Evolutionary conservation across 305 asterid species (phyloP).

Genomic region (Fraxinus latifolia): DNA sequence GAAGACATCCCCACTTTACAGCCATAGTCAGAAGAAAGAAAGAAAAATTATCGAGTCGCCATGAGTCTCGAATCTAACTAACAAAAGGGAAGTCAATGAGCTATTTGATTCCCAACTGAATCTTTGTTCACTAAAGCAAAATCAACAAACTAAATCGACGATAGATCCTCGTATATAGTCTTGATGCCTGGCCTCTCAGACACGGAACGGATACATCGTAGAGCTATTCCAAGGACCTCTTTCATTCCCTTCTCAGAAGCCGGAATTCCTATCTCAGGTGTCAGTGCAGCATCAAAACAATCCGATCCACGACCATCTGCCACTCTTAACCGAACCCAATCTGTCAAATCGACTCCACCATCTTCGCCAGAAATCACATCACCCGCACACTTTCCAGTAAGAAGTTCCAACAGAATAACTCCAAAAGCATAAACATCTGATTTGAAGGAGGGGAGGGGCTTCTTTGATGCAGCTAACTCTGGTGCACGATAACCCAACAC

Average conservation of each 20-base stretch:
- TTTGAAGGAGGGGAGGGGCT: constrained; percentile 87
- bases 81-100: constrained; percentile 71
- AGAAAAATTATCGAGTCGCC: constrained; percentile 27
- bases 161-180: constrained; percentile 87
- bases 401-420: constrained; percentile 70
- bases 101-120: constrained; percentile 59
- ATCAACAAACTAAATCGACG: constrained; percentile 56
- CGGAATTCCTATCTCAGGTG: constrained; percentile 52
- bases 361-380: constrained; percentile 87
- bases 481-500: constrained; percentile 96
- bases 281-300: constrained; percentile 66
- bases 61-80: constrained; percentile 38
- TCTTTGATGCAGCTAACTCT: constrained; percentile 76
- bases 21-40: constrained; percentile 34
- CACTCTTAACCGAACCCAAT: constrained; percentile 89
- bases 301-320: constrained; percentile 74
- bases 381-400: constrained; percentile 93
- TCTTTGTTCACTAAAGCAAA: constrained; percentile 29
- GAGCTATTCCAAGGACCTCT: constrained; percentile 83
- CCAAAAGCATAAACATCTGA: constrained; percentile 94
- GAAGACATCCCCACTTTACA: constrained; percentile 49
- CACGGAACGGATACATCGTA: constrained; percentile 76
- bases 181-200: constrained; percentile 95
- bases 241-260: constrained; percentile 77
- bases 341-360: constrained; percentile 85